A percentile compares a stretch with the other conserved stretches of the same genome.
phyloP scores from a whole-genome alignment of 2,329 filamentous ascomycete species.

The Aspergillus tubingensis region DNA sequence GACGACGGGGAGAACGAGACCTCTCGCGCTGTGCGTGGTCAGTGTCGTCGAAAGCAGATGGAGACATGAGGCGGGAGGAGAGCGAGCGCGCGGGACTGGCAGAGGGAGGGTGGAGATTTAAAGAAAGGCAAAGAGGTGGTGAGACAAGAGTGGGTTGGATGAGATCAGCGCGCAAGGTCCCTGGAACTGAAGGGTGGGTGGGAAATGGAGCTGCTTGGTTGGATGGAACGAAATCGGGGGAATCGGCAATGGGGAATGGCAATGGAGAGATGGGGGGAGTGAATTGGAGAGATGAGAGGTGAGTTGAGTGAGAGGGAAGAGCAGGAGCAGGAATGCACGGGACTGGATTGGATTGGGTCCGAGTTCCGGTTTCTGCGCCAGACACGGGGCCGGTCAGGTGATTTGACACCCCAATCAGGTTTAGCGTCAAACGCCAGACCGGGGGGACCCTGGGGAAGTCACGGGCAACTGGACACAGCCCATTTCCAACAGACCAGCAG shows the following conservation, averaged over 20 bases:
- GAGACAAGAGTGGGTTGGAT: slow-evolving; percentile 7
- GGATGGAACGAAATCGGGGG: neutral
- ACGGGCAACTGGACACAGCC: neutral
- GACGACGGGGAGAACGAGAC: slow-evolving; percentile 63
- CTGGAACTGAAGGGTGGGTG: slow-evolving; percentile 9
- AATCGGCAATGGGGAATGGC: neutral
- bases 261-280: neutral
- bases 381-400: neutral
- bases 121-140: slow-evolving; percentile 2
- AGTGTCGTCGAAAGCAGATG: slow-evolving; percentile 34
- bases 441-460: slow-evolving; percentile 1
- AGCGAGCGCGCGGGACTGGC: neutral
- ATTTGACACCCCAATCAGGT: neutral
- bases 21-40: slow-evolving; percentile 70
- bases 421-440: neutral
- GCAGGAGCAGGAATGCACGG: neutral
- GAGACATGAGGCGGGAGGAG: slow-evolving; percentile 24
- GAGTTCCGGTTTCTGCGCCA: neutral
- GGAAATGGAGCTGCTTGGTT: slow-evolving; percentile 1
- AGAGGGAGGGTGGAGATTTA: slow-evolving; percentile 7
- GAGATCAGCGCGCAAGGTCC: slow-evolving; percentile 12
- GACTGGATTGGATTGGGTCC: neutral
- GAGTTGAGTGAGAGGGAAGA: neutral
- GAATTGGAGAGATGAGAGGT: neutral
- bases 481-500: neutral